Evolutionary conservation across 192 early-diverging fungal species (phyloP), one percentile per base, ranked within the genome.

Genomic region (Obelidium mucronatum): DNA sequence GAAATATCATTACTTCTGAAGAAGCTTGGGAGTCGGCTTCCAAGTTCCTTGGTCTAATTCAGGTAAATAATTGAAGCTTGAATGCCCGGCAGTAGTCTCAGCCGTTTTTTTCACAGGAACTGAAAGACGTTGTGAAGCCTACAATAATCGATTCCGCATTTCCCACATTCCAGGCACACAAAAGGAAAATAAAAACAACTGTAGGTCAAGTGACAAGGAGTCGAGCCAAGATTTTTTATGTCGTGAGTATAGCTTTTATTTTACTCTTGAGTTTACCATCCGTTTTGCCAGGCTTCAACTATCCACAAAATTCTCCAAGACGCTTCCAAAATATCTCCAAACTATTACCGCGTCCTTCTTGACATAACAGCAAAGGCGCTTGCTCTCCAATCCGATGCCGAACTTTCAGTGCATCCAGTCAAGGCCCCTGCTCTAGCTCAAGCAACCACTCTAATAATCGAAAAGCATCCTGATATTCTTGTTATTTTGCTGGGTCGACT

Each of bases 381-480:
- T 36, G 30, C 17, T 30, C 30, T 58, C 83, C 93, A 95, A 88
- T 86, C 89, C 11, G 90, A 89, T 71, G 86, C 75, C 2, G 94
- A 96, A 66, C 82, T 91, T 0, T 79, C 88, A 17, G 91, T 91
- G 2, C 86, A 85, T 44, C 73, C 76, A 0, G 67, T 80, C 24
- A 83, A 86, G 1, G 91, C 92, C 0, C 92, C 89, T 56, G 89
- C 92, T 4, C 44, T 94, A 4, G 93, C 90, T 4, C 78, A 89
- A 54, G 81, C 93, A 1, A 80, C 83, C 28, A 84, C 92, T 22
- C 56, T 92, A 61, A 54, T 95, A 2, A 87, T 81, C 59, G 77
- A 79, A 0, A 77, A 80, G 13, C 89, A 93, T 71, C 80, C 85
- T 8, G 80, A 82, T 22, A 90, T 94, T 26, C 65, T 87, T 6